Percentiles rank a stretch among this genome's conserved stretches.
Evolutionary conservation across 192 early-diverging fungal species (phyloP).

Genomic region (Backusella mclennaniae): DNA sequence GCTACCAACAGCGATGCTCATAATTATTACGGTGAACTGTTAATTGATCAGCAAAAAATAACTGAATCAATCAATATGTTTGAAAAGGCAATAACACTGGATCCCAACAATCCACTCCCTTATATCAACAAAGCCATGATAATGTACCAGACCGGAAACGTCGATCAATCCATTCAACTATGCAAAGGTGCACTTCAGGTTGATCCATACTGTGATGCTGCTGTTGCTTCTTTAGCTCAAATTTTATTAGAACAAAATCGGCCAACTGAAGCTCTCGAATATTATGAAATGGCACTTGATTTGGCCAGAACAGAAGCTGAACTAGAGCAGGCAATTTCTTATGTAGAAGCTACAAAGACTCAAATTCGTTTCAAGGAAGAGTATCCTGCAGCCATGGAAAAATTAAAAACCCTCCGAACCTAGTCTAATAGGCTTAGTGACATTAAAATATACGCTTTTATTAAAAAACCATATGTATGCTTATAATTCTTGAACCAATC

Average conservation of each 20-base stretch:
- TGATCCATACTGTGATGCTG: conserved; percentile 96
- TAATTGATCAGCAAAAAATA: conserved; percentile 82
- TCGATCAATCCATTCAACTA: conserved; percentile 68
- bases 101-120: conserved; percentile 84
- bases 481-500: not conserved
- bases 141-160: conserved; percentile 76
- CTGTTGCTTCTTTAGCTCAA: conserved; percentile 75
- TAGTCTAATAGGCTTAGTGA: not conserved
- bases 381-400: conserved; percentile 23
- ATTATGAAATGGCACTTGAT: conserved; percentile 79
- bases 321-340: conserved; percentile 77
- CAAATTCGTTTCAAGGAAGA: conserved; percentile 36
- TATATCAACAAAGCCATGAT: conserved; percentile 95
- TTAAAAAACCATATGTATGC: not conserved
- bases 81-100: conserved; percentile 84
- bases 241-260: conserved; percentile 85
- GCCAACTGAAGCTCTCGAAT: conserved; percentile 79
- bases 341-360: conserved; percentile 62
- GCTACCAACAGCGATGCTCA: conserved; percentile 80
- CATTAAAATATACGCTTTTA: not conserved
- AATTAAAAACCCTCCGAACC: conserved; percentile 11
- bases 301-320: conserved; percentile 89
- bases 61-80: conserved; percentile 83
- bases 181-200: conserved; percentile 82
- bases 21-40: conserved; percentile 97